Percentiles rank a stretch among this genome's conserved stretches.
These are phyloP conservation scores for Cryptosporidium tyzzeri DNA, from an alignment of 169 alveolate species.

Conservation along the genomic window DNA sequence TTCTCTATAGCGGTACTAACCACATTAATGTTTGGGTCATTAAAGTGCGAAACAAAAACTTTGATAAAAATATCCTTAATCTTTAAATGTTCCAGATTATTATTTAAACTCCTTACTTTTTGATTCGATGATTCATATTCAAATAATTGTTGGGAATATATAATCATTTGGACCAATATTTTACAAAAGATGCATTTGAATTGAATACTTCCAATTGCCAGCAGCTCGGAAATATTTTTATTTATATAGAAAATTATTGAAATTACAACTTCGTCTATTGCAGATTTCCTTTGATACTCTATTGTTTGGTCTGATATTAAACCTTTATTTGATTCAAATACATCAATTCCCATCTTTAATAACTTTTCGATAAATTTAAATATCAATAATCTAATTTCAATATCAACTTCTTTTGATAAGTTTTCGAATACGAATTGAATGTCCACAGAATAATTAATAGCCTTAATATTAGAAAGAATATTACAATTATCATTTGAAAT, in stretches of 20 bases:
- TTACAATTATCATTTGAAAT: neutral
- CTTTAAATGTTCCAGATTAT: neutral
- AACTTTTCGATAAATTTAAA: slow-evolving; percentile 29
- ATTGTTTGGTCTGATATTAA: neutral
- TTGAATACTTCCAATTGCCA: neutral
- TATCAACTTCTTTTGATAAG: slow-evolving; percentile 34
- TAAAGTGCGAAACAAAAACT: slow-evolving; percentile 19
- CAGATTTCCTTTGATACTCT: slow-evolving; percentile 8
- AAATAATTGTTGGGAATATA: slow-evolving; percentile 20
- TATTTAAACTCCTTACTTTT: neutral
- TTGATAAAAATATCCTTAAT: slow-evolving; percentile 10
- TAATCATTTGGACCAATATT: slow-evolving; percentile 21
- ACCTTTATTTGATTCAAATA: slow-evolving; percentile 7
- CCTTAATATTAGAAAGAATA: slow-evolving; percentile 17
- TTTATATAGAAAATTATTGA: slow-evolving; percentile 30
- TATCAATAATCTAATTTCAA: slow-evolving; percentile 8
- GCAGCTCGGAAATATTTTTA: slow-evolving; percentile 10
- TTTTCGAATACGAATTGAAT: slow-evolving; percentile 3
- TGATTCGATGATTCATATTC: neutral
- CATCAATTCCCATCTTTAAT: slow-evolving; percentile 42
- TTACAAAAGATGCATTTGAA: slow-evolving; percentile 42
- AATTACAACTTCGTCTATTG: slow-evolving; percentile 9
- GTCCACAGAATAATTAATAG: slow-evolving; percentile 9
- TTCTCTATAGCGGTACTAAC: slow-evolving; percentile 44
- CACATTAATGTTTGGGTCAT: slow-evolving; percentile 53